Percentiles rank a stretch among this genome's conserved stretches.
Evolutionary conservation across 2,329 filamentous ascomycete genomes (phyloP).

Genomic region (Colletotrichum sp.): DNA sequence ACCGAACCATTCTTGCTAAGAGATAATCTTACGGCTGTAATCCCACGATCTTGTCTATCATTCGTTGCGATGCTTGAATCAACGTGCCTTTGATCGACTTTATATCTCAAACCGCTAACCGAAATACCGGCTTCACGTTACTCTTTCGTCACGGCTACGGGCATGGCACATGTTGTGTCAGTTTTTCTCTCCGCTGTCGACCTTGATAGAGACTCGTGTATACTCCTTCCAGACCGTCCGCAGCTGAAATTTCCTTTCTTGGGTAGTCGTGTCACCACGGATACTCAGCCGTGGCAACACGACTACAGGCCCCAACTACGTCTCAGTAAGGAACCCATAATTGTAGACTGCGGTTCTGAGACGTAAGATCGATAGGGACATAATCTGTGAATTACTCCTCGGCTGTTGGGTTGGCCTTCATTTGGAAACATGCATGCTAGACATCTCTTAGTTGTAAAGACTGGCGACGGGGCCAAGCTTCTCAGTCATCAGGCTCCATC

Average conservation of each 20-base stretch:
- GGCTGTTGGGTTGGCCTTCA: too few relatives aligned
- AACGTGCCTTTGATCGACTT: fast-evolving
- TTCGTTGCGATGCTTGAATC: background rate
- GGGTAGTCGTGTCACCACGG: too few relatives aligned
- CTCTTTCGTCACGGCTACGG: background rate
- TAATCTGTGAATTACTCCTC: too few relatives aligned
- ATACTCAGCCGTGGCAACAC: too few relatives aligned
- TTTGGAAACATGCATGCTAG: fast-evolving
- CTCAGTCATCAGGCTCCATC: background rate
- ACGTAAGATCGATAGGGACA: too few relatives aligned
- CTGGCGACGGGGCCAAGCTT: fast-evolving
- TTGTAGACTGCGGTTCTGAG: too few relatives aligned
- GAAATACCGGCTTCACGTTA: background rate
- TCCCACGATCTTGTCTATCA: too few relatives aligned
- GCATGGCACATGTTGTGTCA: background rate
- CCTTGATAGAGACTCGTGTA: background rate
- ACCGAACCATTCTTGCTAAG: too few relatives aligned
- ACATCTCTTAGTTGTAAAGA: background rate
- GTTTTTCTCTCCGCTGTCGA: background rate
- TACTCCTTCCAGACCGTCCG: background rate
- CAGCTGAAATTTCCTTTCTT: too few relatives aligned
- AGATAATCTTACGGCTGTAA: too few relatives aligned
- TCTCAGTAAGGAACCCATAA: too few relatives aligned
- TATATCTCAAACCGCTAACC: background rate
- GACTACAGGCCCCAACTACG: too few relatives aligned